Percentiles rank a stretch among this genome's conserved stretches.
Conservation (phyloP, 1,284 basidiomycete species). For the Phenoliferia sp. region DNA sequence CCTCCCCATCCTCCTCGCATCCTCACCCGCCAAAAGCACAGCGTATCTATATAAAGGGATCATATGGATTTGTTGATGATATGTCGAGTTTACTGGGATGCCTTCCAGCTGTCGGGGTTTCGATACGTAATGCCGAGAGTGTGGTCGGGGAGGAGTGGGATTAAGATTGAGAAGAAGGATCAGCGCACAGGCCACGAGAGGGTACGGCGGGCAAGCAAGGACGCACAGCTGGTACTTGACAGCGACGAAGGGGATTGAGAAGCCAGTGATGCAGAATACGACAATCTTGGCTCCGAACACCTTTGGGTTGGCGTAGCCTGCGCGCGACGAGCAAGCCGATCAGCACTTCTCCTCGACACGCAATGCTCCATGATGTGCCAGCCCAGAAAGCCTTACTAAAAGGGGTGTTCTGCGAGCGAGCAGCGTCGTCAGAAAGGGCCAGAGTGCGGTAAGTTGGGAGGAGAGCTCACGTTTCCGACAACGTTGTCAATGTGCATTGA, state of each 20-base stretch:
- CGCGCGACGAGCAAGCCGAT: not conserved
- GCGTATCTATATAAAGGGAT: too few species aligned
- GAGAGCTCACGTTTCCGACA: not conserved
- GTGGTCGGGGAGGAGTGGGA: not conserved
- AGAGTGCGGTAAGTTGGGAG: not conserved
- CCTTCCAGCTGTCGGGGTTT: not conserved
- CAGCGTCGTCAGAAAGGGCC: not conserved
- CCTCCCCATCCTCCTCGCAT: too few species aligned
- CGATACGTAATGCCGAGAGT: not conserved
- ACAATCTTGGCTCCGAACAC: constrained; percentile 2
- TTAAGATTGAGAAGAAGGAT: not conserved
- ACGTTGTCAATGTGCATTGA: constrained; percentile 3
- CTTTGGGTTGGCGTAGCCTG: constrained; percentile 1
- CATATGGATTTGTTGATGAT: not conserved
- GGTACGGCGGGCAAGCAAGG: not conserved
- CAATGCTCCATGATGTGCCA: not conserved
- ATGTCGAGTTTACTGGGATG: not conserved
- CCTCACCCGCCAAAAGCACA: too few species aligned
- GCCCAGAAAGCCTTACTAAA: not conserved
- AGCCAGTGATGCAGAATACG: not conserved
- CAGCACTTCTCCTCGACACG: not conserved
- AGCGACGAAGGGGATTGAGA: constrained; percentile 10
- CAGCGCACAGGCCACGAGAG: not conserved
- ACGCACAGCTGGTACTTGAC: constrained; percentile 5
- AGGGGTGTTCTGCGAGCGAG: constrained; percentile 4